These are phyloP conservation scores for Pseudogymnoascus sp. DNA, from an alignment of 2,329 filamentous ascomycete species.

Conservation along the genomic window DNA sequence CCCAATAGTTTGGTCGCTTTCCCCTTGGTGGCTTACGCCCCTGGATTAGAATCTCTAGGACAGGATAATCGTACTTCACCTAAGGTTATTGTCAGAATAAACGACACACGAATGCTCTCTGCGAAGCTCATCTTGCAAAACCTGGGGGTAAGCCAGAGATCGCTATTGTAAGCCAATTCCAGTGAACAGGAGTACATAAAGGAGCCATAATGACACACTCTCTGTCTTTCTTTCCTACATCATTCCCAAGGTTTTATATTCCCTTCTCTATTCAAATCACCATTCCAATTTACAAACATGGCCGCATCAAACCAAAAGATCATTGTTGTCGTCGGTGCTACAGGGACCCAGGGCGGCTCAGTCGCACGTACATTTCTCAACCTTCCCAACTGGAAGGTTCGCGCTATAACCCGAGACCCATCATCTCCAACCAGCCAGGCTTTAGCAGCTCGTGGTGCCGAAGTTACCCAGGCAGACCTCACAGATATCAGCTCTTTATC, in stretches of 20 bases:
- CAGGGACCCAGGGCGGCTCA: conserved; percentile 52
- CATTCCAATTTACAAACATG: not conserved
- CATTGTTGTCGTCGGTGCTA: conserved; percentile 50
- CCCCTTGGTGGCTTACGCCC: not conserved
- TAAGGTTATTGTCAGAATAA: not conserved
- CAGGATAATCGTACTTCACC: not conserved
- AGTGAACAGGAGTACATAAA: not conserved
- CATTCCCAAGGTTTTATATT: not conserved
- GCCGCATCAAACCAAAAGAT: conserved; percentile 30
- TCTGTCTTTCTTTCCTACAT: not conserved
- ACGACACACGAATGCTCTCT: not conserved
- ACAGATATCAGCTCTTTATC: conserved; percentile 17
- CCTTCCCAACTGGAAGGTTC: not conserved
- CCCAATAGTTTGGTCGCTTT: not conserved
- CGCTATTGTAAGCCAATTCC: not conserved
- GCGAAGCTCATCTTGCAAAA: not conserved
- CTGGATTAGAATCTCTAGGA: not conserved
- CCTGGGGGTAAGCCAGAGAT: not conserved
- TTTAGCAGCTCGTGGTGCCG: conserved; percentile 18
- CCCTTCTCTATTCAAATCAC: not conserved
- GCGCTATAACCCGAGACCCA: conserved; percentile 15
- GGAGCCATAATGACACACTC: not conserved
- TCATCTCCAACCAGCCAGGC: conserved; percentile 14
- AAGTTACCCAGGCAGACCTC: conserved; percentile 23
- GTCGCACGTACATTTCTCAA: conserved; percentile 33